A percentile compares a stretch with the other conserved stretches of the same genome.
These are phyloP conservation scores for Brasilioporus rufonigricans DNA, from an alignment of 768 basidiomycete species.

Conservation along the genomic window DNA sequence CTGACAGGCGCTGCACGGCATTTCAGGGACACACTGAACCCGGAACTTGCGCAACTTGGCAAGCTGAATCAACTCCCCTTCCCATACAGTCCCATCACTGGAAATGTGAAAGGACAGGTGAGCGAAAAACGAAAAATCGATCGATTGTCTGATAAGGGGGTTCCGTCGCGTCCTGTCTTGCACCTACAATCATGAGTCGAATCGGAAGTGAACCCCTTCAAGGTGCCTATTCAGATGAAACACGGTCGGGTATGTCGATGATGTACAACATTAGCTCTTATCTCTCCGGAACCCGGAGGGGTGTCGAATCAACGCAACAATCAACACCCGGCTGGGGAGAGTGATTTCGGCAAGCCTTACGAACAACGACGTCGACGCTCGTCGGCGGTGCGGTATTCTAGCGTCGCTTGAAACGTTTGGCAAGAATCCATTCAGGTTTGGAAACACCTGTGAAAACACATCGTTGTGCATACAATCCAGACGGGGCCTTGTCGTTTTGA, in stretches of 20 bases:
- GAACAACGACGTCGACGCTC: neutral
- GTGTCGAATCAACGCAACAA: neutral
- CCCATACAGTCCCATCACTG: neutral
- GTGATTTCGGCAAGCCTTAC: neutral
- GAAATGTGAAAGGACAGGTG: neutral
- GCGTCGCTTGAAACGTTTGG: neutral
- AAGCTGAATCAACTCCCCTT: neutral
- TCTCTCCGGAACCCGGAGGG: neutral
- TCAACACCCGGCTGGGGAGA: neutral
- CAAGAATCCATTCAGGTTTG: neutral
- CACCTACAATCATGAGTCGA: neutral
- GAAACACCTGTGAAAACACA: neutral
- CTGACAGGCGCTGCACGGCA: neutral
- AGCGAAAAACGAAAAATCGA: neutral
- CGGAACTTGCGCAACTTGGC: neutral
- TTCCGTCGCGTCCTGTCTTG: neutral
- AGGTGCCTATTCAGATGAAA: neutral
- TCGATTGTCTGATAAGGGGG: neutral
- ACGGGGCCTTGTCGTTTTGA: neutral
- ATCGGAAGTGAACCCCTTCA: neutral
- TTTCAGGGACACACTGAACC: neutral
- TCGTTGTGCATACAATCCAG: neutral
- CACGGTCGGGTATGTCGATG: neutral
- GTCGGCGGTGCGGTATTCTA: neutral
- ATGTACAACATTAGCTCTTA: neutral